These are phyloP conservation scores for Lantana camara DNA, from an alignment of 257 asterid genomes.

Conservation along the genomic window DNA sequence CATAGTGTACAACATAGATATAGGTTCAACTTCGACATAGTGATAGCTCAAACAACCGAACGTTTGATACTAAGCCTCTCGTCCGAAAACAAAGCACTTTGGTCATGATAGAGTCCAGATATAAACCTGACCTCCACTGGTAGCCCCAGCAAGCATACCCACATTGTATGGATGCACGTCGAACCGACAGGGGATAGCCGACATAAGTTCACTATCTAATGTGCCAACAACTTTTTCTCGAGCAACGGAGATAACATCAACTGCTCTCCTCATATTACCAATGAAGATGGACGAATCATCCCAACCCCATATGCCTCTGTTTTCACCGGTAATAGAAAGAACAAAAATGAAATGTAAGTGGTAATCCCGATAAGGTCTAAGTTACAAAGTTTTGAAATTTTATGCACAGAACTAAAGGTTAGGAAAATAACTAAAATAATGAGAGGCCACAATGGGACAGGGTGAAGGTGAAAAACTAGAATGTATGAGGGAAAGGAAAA, in stretches of 20 bases:
- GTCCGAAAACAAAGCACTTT: no score
- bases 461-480: no score
- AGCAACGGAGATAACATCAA: conserved; percentile 59
- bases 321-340: conserved; percentile 18
- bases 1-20: no score
- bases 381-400: no score
- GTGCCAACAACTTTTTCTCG: conserved; percentile 44
- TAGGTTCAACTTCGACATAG: no score
- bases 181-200: conserved; percentile 74
- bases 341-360: not conserved
- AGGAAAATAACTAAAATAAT: no score
- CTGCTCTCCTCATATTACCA: conserved; percentile 80
- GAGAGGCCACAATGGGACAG: no score
- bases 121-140: conserved; percentile 82
- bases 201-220: conserved; percentile 59
- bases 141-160: conserved; percentile 84
- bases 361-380: no score
- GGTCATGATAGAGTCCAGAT: conserved; percentile 46
- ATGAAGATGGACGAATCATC: conserved; percentile 81
- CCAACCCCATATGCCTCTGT: conserved; percentile 97
- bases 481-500: no score
- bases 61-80: no score
- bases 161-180: conserved; percentile 55
- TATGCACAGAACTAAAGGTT: no score
- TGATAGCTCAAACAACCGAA: no score